phyloP scores from a whole-genome alignment of 495 filamentous ascomycete species.

The Cryomyces minteri region DNA sequence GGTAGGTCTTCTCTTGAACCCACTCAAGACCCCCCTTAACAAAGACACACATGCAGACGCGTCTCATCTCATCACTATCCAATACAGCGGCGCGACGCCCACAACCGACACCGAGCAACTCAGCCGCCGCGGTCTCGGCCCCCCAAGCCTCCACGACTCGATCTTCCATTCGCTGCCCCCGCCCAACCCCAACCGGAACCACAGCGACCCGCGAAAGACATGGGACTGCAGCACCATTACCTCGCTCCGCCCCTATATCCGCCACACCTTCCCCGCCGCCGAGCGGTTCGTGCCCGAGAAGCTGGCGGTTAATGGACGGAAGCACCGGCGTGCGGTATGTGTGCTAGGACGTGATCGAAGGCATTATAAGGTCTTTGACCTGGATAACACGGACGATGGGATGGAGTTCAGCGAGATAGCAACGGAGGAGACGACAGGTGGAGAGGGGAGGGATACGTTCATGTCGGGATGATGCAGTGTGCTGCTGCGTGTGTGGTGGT shows the following conservation, averaged over 20 bases:
- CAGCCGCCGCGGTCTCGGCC: background rate
- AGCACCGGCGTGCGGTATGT: slow-evolving; percentile 7
- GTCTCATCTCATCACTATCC: background rate
- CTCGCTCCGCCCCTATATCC: too few relatives aligned
- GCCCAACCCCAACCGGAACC: too few relatives aligned
- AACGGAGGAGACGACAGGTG: too few relatives aligned
- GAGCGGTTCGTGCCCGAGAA: slow-evolving; percentile 12
- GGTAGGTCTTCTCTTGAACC: background rate
- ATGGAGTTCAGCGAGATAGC: too few relatives aligned
- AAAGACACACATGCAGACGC: background rate
- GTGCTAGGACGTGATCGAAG: slow-evolving; percentile 14
- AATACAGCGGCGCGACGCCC: background rate
- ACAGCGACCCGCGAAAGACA: too few relatives aligned
- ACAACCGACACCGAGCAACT: background rate
- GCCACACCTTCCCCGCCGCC: slow-evolving; percentile 7
- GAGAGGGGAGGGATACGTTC: too few relatives aligned
- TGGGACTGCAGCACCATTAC: too few relatives aligned
- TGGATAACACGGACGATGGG: slow-evolving; percentile 1
- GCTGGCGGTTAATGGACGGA: slow-evolving; percentile 17
- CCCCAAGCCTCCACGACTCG: slow-evolving; percentile 1
- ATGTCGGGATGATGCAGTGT: too few relatives aligned
- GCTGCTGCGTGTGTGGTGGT: too few relatives aligned
- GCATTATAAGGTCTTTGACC: slow-evolving; percentile 15
- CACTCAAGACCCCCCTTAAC: background rate
- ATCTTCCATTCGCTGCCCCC: too few relatives aligned